Conservation (phyloP, 306 rosid species). For the Mucuna pruriens region DNA sequence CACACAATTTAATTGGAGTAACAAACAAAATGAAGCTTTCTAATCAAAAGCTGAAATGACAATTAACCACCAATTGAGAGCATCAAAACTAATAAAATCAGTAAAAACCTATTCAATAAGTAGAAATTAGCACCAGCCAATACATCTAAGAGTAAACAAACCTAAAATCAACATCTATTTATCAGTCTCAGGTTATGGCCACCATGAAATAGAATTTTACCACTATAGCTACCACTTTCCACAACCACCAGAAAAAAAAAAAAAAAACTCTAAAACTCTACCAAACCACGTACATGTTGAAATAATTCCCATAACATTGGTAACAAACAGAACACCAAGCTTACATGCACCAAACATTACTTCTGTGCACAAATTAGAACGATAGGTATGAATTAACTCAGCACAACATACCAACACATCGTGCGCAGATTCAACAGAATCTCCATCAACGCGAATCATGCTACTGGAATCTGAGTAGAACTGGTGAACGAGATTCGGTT, state of each 20-base stretch:
- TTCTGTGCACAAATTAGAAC: too few relatives aligned
- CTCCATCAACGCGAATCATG: conserved; percentile 70
- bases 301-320: not conserved
- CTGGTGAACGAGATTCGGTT: conserved; percentile 80
- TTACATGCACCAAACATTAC: not conserved
- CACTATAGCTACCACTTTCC: not conserved
- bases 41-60: not conserved
- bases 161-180: not conserved
- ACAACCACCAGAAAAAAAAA: not conserved
- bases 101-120: not conserved
- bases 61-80: not conserved
- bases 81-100: not conserved
- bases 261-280: not conserved
- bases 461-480: conserved; percentile 78
- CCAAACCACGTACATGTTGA: not conserved
- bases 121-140: not conserved
- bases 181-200: not conserved
- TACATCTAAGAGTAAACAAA: not conserved
- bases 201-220: not conserved
- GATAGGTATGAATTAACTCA: not conserved
- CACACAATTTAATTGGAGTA: not conserved
- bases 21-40: not conserved
- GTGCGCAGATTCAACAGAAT: conserved; percentile 61
- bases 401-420: conserved; percentile 63
- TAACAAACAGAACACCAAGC: not conserved